Percentiles rank a stretch among this genome's conserved stretches.
phyloP scores from a whole-genome alignment of 768 basidiomycete genomes.

The Xanthoconium purpureum region DNA sequence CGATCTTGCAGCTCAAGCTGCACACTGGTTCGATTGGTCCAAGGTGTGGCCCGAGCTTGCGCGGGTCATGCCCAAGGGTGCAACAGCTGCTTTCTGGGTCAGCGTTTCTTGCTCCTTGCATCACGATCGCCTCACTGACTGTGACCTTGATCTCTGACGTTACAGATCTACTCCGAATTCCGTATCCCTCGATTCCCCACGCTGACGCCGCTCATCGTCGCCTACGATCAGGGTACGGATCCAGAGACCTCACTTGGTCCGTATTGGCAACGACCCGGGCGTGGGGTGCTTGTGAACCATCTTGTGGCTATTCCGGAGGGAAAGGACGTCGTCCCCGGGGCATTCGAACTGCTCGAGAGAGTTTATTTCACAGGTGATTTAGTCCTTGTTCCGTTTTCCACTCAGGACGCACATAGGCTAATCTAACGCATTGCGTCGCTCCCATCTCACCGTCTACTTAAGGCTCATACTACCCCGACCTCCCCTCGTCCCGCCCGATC shows the following conservation, averaged over 20 bases:
- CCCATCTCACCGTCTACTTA: too few species aligned
- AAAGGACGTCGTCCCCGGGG: not conserved
- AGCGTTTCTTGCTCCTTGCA: conserved; percentile 18
- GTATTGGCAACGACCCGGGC: conserved; percentile 9
- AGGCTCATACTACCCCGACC: not conserved
- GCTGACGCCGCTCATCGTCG: conserved; percentile 3
- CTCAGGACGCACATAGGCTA: too few species aligned
- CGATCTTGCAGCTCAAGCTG: conserved; percentile 57
- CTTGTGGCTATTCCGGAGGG: conserved; percentile 2
- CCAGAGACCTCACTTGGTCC: not conserved
- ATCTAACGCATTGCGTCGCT: too few species aligned
- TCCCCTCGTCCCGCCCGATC: conserved; percentile 25
- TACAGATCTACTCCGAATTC: conserved; percentile 7
- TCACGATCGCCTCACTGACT: not conserved
- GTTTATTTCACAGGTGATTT: conserved; percentile 56
- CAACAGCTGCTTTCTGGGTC: conserved; percentile 75
- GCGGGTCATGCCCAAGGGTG: conserved; percentile 56
- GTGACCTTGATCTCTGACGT: not conserved
- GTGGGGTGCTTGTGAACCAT: not conserved
- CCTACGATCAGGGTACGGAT: not conserved
- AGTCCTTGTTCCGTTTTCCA: too few species aligned
- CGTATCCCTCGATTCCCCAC: conserved; percentile 1
- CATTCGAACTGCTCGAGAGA: conserved; percentile 43
- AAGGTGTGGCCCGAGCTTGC: conserved; percentile 68
- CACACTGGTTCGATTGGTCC: conserved; percentile 79